phyloP scores from a whole-genome alignment of 192 early-diverging fungal genomes.

The Obelidium mucronatum region DNA sequence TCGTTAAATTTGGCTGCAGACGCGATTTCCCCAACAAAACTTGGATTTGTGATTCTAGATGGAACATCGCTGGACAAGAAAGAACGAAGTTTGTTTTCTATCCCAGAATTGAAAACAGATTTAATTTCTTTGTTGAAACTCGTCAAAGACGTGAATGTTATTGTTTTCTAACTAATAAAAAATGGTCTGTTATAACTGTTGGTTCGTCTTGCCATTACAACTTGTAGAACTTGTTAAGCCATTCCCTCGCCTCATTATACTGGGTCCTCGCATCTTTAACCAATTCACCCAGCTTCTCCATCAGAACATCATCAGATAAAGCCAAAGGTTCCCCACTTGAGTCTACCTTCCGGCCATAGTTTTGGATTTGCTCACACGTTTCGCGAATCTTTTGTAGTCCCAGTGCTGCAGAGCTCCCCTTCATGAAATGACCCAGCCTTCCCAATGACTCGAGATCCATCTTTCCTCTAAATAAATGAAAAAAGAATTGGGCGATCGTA shows the following conservation, averaged over 20 bases:
- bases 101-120: slow-evolving; percentile 66
- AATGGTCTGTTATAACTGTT: neutral
- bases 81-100: slow-evolving; percentile 65
- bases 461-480: slow-evolving; percentile 41
- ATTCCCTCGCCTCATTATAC: slow-evolving; percentile 6
- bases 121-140: slow-evolving; percentile 54
- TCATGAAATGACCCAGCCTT: slow-evolving; percentile 88
- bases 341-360: slow-evolving; percentile 61
- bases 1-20: slow-evolving; percentile 37
- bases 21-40: slow-evolving; percentile 61
- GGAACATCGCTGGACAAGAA: slow-evolving; percentile 62
- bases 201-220: neutral
- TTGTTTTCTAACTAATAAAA: slow-evolving; percentile 20
- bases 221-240: slow-evolving; percentile 19
- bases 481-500: neutral
- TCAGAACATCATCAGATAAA: slow-evolving; percentile 1
- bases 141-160: slow-evolving; percentile 11
- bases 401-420: slow-evolving; percentile 88
- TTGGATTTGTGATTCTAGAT: slow-evolving; percentile 70
- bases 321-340: slow-evolving; percentile 1
- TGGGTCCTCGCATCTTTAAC: neutral
- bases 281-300: slow-evolving; percentile 6
- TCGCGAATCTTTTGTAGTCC: slow-evolving; percentile 81
- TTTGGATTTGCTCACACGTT: slow-evolving; percentile 90
- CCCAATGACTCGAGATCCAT: slow-evolving; percentile 76